Base-by-base conservation (phyloP, 2,329 filamentous ascomycete genomes). In the Didymella lethalis region DNA sequence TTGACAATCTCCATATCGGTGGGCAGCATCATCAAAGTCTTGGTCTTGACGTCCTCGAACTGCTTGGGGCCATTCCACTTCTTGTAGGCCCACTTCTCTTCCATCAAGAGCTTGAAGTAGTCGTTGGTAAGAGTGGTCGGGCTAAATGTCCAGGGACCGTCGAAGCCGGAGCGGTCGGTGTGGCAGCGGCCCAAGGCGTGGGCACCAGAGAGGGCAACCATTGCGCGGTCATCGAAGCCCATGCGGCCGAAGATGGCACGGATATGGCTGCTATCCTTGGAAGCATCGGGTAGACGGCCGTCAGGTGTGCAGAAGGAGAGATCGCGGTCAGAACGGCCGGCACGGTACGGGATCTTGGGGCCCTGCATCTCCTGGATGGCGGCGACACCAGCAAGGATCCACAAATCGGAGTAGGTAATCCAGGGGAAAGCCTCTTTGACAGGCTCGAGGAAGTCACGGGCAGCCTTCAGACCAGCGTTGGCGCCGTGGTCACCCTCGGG, bases 201-300 rank as follows among this genome's bases (percentile, higher is more conserved):
- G 86, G 51, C 88, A 82, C 85, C 97, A 89, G 85, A 84, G 52
- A 98, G 86, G 29, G 94, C 95, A 45, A 97, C 94, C 75, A 98
- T 98, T 81, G 97, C 93, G 74, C 91, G 91, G 81, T 99, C 94
- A 79, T 95, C 90, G 85, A 97, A 98, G 68, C 94, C 94, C 94
- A 98, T 98, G 77, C 94, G 92, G 79, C 88, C 87, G 81, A 98
- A 99, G 83, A 98, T 94, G 81, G 87, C 86, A 73, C 95, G 90
- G 70, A 98, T 86, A 81, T 98, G 94, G 75, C 64, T 86, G 62
- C 88, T 83, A 61, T 86, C 90, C 85, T 97, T 87, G 70, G 87
- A 78, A 50, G 85, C 94, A 77, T 99, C 93, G 64, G 93, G 90
- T 20, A 93, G 85, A 78, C 94, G 93, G 66, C 95, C 95, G 74